A percentile compares a stretch with the other conserved stretches of the same genome.
Evolutionary conservation across 2,329 filamentous ascomycete genomes (phyloP).

Genomic region (Cordyceps javanica): DNA sequence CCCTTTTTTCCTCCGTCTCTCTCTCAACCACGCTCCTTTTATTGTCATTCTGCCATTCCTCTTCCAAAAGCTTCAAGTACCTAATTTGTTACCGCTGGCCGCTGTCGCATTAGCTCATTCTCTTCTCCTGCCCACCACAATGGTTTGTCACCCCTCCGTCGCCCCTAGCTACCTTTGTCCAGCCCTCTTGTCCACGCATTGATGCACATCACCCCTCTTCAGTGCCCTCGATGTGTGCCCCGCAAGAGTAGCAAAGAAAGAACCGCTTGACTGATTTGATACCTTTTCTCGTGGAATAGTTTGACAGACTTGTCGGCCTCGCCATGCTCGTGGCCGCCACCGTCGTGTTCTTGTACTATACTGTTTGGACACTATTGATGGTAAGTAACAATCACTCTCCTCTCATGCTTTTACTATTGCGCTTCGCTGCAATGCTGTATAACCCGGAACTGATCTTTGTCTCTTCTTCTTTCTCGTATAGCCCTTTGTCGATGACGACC

Average conservation of each 20-base stretch:
- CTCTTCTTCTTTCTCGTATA: slow-evolving; percentile 32
- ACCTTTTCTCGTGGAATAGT: slow-evolving; percentile 45
- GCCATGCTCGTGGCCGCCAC: slow-evolving; percentile 62
- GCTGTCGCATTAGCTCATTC: neutral
- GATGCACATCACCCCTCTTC: neutral
- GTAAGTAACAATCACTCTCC: slow-evolving; percentile 43
- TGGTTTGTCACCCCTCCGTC: neutral
- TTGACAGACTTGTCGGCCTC: slow-evolving; percentile 74
- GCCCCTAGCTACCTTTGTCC: neutral
- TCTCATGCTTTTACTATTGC: slow-evolving; percentile 5
- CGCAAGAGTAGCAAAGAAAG: neutral
- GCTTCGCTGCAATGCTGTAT: neutral
- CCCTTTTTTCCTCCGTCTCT: neutral
- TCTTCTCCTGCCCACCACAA: slow-evolving; percentile 2
- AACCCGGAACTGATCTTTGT: neutral
- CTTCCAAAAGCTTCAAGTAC: neutral
- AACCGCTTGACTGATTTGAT: neutral
- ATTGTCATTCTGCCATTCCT: neutral
- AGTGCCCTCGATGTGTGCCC: neutral
- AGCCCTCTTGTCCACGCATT: neutral
- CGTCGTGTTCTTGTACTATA: slow-evolving; percentile 77
- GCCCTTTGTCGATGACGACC: slow-evolving; percentile 95
- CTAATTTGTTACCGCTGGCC: slow-evolving; percentile 1
- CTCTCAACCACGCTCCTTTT: slow-evolving; percentile 10
- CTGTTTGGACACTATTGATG: slow-evolving; percentile 95